Base-by-base conservation (phyloP, 192 early-diverging fungal genomes). In the Phycomyces blakesleeanus region DNA sequence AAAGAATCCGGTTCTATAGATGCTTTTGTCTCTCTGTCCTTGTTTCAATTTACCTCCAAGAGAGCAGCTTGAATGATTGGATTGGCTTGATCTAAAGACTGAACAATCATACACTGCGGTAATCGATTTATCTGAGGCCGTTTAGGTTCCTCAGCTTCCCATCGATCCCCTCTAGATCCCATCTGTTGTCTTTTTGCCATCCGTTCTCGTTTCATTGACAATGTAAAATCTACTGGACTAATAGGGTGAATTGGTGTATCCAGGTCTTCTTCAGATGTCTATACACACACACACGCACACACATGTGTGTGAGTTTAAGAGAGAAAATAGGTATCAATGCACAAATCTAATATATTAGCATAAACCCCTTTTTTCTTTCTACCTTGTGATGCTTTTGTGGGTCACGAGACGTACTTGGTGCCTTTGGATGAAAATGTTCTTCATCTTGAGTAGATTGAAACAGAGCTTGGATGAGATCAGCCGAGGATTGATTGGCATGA, bases 201-300 rank as follows among this genome's bases (percentile, higher is more conserved):
- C 38, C 25, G 41, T 42, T 52, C 55, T 51, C 25, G 51, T 39
- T 60, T 37, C 39, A 60, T 52, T 55, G 29, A 38, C 40, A 68
- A 34, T 34, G 64, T 72, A 16, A 72, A 72, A 56, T 72, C 69
- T 5, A 72, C 59, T 15, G 69, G 69, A 55, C 69, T 72, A 11
- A 72, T 72, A 6, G 64, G 59, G 0, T 40, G 41, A 5, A 51
- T 6, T 15, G 38, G 27, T 34, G 38, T 9, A 34, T 18, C 14
- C 7, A 22, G n/a, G 34, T 25, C 37, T 20, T 58, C 64, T 2
- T 10, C 55, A 14, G 34, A 58, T 24, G 55, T 47, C 50, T 49
- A 39, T 25, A 29, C n/a, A n/a, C n/a, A n/a, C n/a, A n/a, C n/a
- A n/a, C n/a, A n/a, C n/a, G n/a, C n/a, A n/a, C n/a, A n/a, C n/a